Evolutionary conservation across 441 rosid genomes (phyloP).

Genomic region (Croton laevigatus): DNA sequence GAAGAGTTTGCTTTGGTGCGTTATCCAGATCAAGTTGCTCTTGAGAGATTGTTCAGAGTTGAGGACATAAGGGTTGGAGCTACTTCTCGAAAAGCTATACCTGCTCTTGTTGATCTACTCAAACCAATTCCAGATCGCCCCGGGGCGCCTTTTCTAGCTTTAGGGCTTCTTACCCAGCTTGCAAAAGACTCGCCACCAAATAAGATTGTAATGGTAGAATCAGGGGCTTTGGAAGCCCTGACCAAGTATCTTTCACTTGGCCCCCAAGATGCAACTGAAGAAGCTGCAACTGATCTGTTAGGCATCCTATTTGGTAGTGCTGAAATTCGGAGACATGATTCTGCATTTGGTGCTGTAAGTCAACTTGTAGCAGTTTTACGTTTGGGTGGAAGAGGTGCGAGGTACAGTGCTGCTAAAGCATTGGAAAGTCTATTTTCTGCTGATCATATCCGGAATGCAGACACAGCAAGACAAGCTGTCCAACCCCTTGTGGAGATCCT

Average conservation of each 20-base stretch:
- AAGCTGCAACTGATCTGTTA: slow-evolving; percentile 96
- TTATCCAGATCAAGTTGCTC: slow-evolving; percentile 98
- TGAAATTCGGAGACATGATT: slow-evolving; percentile 96
- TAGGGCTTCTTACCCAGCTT: slow-evolving; percentile 90
- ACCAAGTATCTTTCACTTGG: slow-evolving; percentile 99
- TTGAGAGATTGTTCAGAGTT: slow-evolving; percentile 97
- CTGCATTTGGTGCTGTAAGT: slow-evolving; percentile 94
- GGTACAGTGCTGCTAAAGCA: slow-evolving; percentile 98
- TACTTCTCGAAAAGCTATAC: slow-evolving; percentile 97
- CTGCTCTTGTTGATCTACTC: slow-evolving; percentile 94
- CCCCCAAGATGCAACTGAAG: slow-evolving; percentile 97
- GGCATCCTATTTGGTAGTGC: slow-evolving; percentile 89
- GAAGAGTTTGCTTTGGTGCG: slow-evolving; percentile 77
- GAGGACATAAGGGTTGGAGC: slow-evolving; percentile 99
- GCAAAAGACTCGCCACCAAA: slow-evolving; percentile 91
- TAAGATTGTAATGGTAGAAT: slow-evolving; percentile 96
- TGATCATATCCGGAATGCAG: slow-evolving; percentile 98
- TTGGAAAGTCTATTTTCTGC: slow-evolving; percentile 96
- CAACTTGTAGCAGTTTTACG: slow-evolving; percentile 98
- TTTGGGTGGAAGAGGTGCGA: slow-evolving; percentile 96
- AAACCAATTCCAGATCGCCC: slow-evolving; percentile 99
- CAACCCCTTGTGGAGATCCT: slow-evolving; percentile 99
- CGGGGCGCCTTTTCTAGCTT: slow-evolving; percentile 94
- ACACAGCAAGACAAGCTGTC: slow-evolving; percentile 89
- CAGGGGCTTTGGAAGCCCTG: slow-evolving; percentile 94